Conservation (phyloP, 176 grass and related monocot species). For the Musa beccarii region DNA sequence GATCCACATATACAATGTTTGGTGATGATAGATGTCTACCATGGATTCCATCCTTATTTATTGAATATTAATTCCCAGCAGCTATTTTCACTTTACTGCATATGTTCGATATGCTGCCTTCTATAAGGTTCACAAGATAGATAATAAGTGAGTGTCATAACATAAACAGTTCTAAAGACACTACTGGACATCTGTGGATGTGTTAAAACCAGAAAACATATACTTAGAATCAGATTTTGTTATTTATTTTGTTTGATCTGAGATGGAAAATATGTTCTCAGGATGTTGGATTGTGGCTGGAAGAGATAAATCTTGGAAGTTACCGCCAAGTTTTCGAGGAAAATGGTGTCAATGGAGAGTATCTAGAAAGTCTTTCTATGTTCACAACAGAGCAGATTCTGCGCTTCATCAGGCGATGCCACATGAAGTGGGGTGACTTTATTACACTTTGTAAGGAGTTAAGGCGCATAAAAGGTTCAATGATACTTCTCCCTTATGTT, state of each 20-base stretch:
- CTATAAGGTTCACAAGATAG: too few relatives aligned
- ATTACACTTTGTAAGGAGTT: conserved; percentile 90
- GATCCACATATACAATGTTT: too few relatives aligned
- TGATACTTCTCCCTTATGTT: conserved; percentile 10
- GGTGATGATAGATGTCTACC: too few relatives aligned
- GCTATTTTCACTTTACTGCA: too few relatives aligned
- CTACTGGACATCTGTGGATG: too few relatives aligned
- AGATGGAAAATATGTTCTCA: conserved; percentile 19
- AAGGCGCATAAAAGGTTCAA: conserved; percentile 76
- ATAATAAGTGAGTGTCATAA: too few relatives aligned
- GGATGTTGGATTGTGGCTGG: conserved; percentile 91
- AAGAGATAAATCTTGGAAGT: conserved; percentile 74
- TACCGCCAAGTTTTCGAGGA: conserved; percentile 74
- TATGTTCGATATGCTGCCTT: too few relatives aligned
- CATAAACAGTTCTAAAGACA: too few relatives aligned
- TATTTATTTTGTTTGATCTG: neutral
- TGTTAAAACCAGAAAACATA: too few relatives aligned
- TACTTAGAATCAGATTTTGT: too few relatives aligned
- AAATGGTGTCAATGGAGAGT: conserved; percentile 84
- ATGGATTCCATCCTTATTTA: too few relatives aligned
- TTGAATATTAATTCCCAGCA: too few relatives aligned
- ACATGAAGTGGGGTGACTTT: conserved; percentile 95
- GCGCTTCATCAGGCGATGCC: conserved; percentile 78
- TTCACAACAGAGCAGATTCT: conserved; percentile 95
- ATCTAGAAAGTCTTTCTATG: conserved; percentile 72